Evolutionary conservation across 352 stramenopile genomes (phyloP), one percentile per base, ranked within the genome.

Genomic region (Phytophthora megakarya): DNA sequence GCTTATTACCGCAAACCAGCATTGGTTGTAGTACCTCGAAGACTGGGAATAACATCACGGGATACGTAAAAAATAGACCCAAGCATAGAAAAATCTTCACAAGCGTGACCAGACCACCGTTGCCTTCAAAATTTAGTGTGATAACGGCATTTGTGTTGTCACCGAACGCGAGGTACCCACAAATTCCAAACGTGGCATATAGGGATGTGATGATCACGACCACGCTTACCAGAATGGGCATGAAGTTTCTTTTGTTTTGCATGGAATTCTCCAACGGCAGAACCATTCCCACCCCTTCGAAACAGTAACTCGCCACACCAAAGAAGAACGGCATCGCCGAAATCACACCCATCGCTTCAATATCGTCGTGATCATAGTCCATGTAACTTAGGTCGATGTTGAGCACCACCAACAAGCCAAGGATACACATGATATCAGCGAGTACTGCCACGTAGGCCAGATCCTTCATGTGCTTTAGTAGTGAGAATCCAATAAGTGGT

Each of bases 31-130:
- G 54, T n/a, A 93, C 72, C n/a, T 86, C 86, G 65, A 94, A 95
- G 6, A 97, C 88, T 0, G 90, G 92, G 70, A 97, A 97, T 60
- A 98, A 87, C 92, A 97, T 97, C 21, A 98, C 79, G 4, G 92
- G 92, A 57, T 97, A 97, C 40, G 92, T 97, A 48, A 97, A 90
- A 68, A 97, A 97, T 1, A 98, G 75, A 1, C 85, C 92, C 10
- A 90, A 67, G 44, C 85, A 97, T 15, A 97, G 64, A 11, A 84
- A 91, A 10, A 96, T 54, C 67, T 97, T 95, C 26, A 97, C 90
- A 43, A 96, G 76, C 22, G 68, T 89, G 37, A 80, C 81, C 30
- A 84, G 68, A 58, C 80, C 73, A n/a, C 71, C 66, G 12, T 44
- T 74, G n/a, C 68, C 75, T 32, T 85, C 67, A 33, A 98, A 76